These are phyloP conservation scores for Aquilaria agallochum DNA, from an alignment of 441 rosid genomes.

Conservation along the genomic window DNA sequence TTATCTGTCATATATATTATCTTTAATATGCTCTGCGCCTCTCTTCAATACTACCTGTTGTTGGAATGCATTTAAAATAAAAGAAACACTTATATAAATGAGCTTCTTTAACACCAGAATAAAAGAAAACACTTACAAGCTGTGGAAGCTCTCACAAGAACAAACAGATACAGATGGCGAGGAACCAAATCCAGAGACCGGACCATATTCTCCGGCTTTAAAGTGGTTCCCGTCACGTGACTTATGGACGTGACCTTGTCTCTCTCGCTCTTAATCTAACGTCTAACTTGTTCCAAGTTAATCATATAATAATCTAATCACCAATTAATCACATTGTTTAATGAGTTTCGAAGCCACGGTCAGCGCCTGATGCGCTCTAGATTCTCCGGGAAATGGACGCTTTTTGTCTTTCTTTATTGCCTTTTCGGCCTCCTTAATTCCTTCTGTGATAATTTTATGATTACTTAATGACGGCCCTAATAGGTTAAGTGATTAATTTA, in stretches of 20 bases:
- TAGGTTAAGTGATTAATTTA: slow-evolving; percentile 13
- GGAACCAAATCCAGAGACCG: not conserved
- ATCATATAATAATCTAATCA: slow-evolving; percentile 6
- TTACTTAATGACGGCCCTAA: too few relatives aligned
- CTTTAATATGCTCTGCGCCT: too few relatives aligned
- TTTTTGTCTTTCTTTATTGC: slow-evolving; percentile 25
- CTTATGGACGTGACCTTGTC: slow-evolving; percentile 37
- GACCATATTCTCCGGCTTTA: slow-evolving; percentile 67
- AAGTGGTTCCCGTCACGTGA: slow-evolving; percentile 66
- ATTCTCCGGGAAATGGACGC: slow-evolving; percentile 69
- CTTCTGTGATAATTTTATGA: not conserved
- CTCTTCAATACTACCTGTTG: too few relatives aligned
- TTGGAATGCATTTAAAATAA: too few relatives aligned
- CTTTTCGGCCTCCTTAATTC: slow-evolving; percentile 19
- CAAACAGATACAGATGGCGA: too few relatives aligned
- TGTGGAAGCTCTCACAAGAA: too few relatives aligned
- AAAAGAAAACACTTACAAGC: too few relatives aligned
- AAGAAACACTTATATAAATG: too few relatives aligned
- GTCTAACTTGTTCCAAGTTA: too few relatives aligned
- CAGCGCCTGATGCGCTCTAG: slow-evolving; percentile 99
- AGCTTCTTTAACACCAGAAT: too few relatives aligned
- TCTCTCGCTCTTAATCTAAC: not conserved
- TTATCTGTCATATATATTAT: too few relatives aligned
- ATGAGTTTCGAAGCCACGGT: slow-evolving; percentile 55
- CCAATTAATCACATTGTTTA: slow-evolving; percentile 27